A percentile compares a stretch with the other conserved stretches of the same genome.
Conservation (phyloP, 2,329 filamentous ascomycete genomes). For the Apiospora arundinis region DNA sequence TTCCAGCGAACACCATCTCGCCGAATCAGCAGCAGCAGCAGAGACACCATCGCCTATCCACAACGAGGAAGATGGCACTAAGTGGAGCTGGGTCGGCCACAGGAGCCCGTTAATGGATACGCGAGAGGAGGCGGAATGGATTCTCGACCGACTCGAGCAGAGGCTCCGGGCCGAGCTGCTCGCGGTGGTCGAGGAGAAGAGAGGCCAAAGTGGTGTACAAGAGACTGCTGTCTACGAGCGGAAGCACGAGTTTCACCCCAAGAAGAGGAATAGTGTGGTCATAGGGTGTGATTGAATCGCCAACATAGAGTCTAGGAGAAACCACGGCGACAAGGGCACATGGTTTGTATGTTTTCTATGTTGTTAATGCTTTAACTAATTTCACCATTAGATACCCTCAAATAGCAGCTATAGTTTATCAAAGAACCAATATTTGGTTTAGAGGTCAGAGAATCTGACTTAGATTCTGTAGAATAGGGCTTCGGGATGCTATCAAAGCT, state of each 20-base stretch:
- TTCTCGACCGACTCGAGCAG: conserved; percentile 68
- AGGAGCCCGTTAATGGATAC: conserved; percentile 73
- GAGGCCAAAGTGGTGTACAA: conserved; percentile 24
- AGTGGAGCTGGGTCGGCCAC: conserved; percentile 78
- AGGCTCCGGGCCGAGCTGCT: conserved; percentile 60
- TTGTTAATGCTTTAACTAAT: too few relatives aligned
- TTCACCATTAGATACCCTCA: not conserved
- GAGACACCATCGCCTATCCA: not conserved
- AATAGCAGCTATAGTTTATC: not conserved
- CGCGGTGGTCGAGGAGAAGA: conserved; percentile 29
- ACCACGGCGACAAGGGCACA: not conserved
- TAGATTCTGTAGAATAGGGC: too few relatives aligned
- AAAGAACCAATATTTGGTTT: too few relatives aligned
- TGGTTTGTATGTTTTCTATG: not conserved
- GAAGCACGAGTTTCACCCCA: not conserved
- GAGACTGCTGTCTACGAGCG: not conserved
- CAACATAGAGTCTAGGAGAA: not conserved
- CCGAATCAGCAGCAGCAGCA: not conserved
- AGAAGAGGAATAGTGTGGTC: not conserved
- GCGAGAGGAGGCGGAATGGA: conserved; percentile 75
- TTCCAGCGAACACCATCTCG: not conserved
- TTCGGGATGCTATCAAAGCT: not conserved
- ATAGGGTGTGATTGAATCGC: not conserved
- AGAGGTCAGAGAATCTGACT: not conserved
- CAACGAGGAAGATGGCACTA: conserved; percentile 22